Evolutionary conservation across 371 early-diverging fungal genomes (phyloP).

Genomic region (Modicella reniformis): DNA sequence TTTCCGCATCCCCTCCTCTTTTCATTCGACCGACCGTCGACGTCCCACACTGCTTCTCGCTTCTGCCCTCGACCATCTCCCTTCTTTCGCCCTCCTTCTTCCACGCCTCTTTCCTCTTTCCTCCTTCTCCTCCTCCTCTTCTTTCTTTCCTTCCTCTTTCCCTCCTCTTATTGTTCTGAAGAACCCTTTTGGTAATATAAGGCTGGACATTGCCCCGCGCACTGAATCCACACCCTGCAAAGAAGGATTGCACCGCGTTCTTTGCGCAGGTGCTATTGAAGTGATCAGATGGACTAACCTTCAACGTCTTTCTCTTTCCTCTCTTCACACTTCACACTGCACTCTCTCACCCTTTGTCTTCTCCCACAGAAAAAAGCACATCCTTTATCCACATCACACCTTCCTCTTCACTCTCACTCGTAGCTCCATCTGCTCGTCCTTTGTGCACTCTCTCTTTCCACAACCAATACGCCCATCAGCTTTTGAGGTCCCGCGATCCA

Average conservation of each 20-base stretch:
- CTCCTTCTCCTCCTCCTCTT: neutral
- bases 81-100: neutral
- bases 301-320: conserved; percentile 5
- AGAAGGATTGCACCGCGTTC: neutral
- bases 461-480: conserved; percentile 5
- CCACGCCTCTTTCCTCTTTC: neutral
- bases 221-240: neutral
- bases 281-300: conserved; percentile 1
- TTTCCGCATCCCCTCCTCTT: neutral
- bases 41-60: neutral
- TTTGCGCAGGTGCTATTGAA: neutral
- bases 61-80: neutral
- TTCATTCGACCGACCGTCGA: conserved; percentile 4
- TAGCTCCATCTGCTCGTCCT: too few species aligned
- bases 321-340: neutral
- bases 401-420: neutral
- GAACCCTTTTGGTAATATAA: conserved; percentile 8
- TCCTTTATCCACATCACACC: conserved; percentile 18
- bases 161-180: neutral
- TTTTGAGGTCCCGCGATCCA: conserved; percentile 2
- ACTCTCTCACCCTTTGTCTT: conserved; percentile 4
- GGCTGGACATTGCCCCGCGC: neutral
- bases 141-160: neutral
- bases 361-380: neutral
- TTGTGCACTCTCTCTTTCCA: neutral